Conservation (phyloP, 164 flowering plant genomes). For the Liriodendron chinense region DNA sequence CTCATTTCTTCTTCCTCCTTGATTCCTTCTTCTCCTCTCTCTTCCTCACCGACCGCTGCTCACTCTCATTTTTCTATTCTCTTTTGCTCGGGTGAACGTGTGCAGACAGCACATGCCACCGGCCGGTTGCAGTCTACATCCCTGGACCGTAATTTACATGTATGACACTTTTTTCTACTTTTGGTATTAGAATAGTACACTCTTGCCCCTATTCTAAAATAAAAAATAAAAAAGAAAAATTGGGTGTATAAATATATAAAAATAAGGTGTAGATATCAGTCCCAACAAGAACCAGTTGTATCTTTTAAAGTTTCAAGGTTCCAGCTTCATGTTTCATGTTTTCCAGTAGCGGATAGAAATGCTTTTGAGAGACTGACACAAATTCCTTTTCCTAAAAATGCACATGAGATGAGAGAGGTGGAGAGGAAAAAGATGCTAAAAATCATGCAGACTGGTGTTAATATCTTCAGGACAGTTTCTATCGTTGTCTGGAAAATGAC, state of each 20-base stretch:
- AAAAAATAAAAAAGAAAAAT: no score
- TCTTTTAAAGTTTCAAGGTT: slow-evolving; percentile 14
- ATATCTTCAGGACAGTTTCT: slow-evolving; percentile 4
- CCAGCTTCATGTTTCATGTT: slow-evolving; percentile 2
- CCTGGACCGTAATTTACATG: no score
- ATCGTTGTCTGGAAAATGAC: slow-evolving; percentile 4
- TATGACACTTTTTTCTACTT: no score
- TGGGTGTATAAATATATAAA: neutral
- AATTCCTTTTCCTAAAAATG: slow-evolving; percentile 9
- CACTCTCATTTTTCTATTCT: no score
- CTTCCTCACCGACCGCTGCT: no score
- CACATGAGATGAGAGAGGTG: slow-evolving; percentile 4
- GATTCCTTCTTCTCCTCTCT: no score
- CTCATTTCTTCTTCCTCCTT: no score
- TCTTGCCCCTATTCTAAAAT: neutral
- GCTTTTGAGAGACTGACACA: slow-evolving; percentile 4
- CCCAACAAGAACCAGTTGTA: neutral
- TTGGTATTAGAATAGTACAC: no score
- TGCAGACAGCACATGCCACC: no score
- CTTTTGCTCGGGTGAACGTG: no score
- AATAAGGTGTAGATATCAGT: neutral
- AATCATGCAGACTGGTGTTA: slow-evolving; percentile 10
- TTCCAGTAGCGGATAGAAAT: neutral
- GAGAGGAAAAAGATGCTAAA: slow-evolving; percentile 11
- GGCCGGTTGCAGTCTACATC: no score